Conservation (phyloP, 2,329 filamentous ascomycete species). For the Acrodontium crateriforme region DNA sequence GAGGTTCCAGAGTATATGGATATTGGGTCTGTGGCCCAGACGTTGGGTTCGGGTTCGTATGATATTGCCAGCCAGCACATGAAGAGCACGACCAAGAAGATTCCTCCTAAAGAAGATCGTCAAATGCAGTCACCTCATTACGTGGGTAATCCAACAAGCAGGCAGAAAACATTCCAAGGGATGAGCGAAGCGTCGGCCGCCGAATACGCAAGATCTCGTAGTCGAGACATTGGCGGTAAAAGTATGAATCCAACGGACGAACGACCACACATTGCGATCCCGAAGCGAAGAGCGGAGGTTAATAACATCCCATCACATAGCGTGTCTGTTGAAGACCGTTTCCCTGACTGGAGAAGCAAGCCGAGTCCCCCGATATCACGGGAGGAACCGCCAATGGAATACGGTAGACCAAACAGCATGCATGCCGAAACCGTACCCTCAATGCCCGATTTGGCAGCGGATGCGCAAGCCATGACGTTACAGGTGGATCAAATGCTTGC, state of each 20-base stretch:
- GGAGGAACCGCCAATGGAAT: conserved; percentile 1
- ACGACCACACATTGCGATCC: conserved; percentile 4
- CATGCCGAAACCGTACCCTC: conserved; percentile 15
- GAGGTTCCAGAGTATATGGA: conserved; percentile 18
- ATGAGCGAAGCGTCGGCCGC: conserved; percentile 12
- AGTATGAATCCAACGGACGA: conserved; percentile 1
- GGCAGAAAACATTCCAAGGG: conserved; percentile 6
- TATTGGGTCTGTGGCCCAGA: conserved; percentile 27
- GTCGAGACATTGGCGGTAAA: conserved; percentile 8
- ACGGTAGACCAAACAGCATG: conserved; percentile 6
- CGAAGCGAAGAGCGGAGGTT: conserved; percentile 2
- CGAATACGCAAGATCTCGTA: conserved; percentile 13
- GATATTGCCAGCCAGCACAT: conserved; percentile 23
- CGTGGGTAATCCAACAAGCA: conserved; percentile 5
- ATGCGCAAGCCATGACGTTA: conserved; percentile 13
- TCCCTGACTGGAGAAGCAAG: conserved; percentile 17
- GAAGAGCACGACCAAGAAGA: conserved; percentile 4
- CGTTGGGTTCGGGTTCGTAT: conserved; percentile 31
- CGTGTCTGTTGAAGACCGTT: conserved; percentile 14
- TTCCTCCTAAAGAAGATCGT: conserved; percentile 2
- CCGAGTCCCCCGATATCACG: conserved; percentile 5
- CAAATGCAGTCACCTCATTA: conserved; percentile 7
- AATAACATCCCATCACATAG: too few species aligned
- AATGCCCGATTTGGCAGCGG: conserved; percentile 18
- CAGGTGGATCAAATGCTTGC: conserved; percentile 16